A percentile compares a stretch with the other conserved stretches of the same genome.
phyloP scores from a whole-genome alignment of 2,329 filamentous ascomycete species.

The Colletotrichum tanaceti region DNA sequence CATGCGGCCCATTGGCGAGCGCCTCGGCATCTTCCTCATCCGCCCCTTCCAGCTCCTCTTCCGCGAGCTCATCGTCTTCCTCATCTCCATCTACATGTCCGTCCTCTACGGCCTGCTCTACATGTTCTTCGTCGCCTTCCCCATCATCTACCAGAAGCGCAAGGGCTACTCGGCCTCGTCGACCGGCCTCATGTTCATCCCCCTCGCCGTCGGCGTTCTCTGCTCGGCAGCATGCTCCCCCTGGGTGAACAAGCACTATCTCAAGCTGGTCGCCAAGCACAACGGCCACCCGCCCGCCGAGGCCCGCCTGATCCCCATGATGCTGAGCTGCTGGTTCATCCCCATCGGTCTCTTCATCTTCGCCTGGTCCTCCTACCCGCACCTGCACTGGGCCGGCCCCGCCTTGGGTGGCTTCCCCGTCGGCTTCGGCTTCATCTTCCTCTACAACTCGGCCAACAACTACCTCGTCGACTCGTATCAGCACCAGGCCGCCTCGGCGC shows the following conservation, averaged over 20 bases:
- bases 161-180: slow-evolving; percentile 81
- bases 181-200: slow-evolving; percentile 90
- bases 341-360: slow-evolving; percentile 69
- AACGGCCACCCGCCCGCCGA: slow-evolving; percentile 82
- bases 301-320: slow-evolving; percentile 83
- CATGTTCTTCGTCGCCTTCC: slow-evolving; percentile 81
- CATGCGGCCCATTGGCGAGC: slow-evolving; percentile 73
- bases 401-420: slow-evolving; percentile 77
- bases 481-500: slow-evolving; percentile 81
- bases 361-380: slow-evolving; percentile 72
- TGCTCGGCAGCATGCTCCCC: slow-evolving; percentile 75
- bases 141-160: slow-evolving; percentile 79
- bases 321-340: slow-evolving; percentile 79
- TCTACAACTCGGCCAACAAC: slow-evolving; percentile 84
- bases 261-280: slow-evolving; percentile 70
- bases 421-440: slow-evolving; percentile 85
- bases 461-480: slow-evolving; percentile 75
- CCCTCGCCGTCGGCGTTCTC: slow-evolving; percentile 80
- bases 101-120: slow-evolving; percentile 80
- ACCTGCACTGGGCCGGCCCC: slow-evolving; percentile 77
- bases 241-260: slow-evolving; percentile 83
- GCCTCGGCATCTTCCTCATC: slow-evolving; percentile 78
- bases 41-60: slow-evolving; percentile 89
- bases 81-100: slow-evolving; percentile 87
- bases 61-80: slow-evolving; percentile 84